phyloP scores from a whole-genome alignment of 495 filamentous ascomycete species.

The Penicillium flavigenum region DNA sequence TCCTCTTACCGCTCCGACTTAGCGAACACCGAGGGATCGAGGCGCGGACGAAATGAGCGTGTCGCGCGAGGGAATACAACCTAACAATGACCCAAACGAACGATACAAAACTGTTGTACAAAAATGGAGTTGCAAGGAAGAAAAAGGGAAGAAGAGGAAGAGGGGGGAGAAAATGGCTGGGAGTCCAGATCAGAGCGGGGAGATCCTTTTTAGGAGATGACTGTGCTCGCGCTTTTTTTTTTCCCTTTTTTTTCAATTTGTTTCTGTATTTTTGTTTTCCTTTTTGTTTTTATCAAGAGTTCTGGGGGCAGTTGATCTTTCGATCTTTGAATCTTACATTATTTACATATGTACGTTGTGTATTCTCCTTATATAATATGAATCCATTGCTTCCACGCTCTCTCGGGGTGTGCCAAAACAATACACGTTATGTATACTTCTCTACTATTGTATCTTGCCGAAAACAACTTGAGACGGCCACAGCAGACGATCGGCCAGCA shows the following conservation, averaged over 20 bases:
- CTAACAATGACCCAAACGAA: constrained; percentile 27
- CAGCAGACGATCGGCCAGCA: constrained; percentile 23
- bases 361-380: background rate
- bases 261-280: constrained; percentile 6
- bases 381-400: background rate
- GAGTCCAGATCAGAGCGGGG: constrained; percentile 33
- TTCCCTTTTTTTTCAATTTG: background rate
- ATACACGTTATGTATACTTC: background rate
- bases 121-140: constrained; percentile 34
- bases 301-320: background rate
- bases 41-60: constrained; percentile 28
- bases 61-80: constrained; percentile 22
- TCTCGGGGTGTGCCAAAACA: constrained; percentile 2
- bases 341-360: background rate
- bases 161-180: constrained; percentile 20
- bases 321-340: background rate
- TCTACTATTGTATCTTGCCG: background rate
- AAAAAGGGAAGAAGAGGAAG: constrained; percentile 28
- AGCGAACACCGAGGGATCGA: constrained; percentile 19
- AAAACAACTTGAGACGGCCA: constrained; percentile 12
- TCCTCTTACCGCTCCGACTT: constrained; percentile 28
- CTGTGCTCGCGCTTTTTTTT: constrained; percentile 20
- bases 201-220: constrained; percentile 29
- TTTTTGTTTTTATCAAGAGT: background rate
- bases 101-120: constrained; percentile 41